Conservation (phyloP, 73 alveolate genomes). For the Symbiodinium natans region DNA sequence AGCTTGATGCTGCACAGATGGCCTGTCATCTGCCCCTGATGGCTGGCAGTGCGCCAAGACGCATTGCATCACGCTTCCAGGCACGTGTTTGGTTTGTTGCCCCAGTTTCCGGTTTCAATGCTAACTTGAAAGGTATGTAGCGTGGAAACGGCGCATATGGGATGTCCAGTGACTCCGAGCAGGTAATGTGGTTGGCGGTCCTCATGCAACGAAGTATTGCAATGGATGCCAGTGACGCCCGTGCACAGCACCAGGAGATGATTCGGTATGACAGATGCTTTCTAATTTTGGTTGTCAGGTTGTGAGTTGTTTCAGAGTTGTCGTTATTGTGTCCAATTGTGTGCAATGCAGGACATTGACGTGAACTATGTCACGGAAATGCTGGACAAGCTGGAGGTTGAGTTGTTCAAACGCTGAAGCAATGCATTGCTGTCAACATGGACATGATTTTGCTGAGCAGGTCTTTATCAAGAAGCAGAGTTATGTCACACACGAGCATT, state of each 20-base stretch:
- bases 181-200: not conserved
- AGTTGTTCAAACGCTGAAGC: not conserved
- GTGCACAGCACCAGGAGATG: not conserved
- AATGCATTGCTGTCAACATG: not conserved
- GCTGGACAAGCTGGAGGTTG: constrained; percentile 62
- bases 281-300: not conserved
- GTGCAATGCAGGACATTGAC: constrained; percentile 34
- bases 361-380: constrained; percentile 72
- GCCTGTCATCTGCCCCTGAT: not conserved
- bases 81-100: not conserved
- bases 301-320: not conserved
- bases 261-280: not conserved
- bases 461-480: constrained; percentile 61
- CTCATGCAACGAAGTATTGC: not conserved
- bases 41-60: not conserved
- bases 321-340: too few species aligned
- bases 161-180: too few species aligned
- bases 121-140: not conserved
- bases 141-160: too few species aligned
- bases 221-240: not conserved
- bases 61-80: not conserved
- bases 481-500: constrained; percentile 33
- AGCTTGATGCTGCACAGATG: not conserved
- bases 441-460: not conserved
- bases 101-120: not conserved